Base-by-base conservation (phyloP, 768 basidiomycete genomes). In the Calocybe cyanea region DNA sequence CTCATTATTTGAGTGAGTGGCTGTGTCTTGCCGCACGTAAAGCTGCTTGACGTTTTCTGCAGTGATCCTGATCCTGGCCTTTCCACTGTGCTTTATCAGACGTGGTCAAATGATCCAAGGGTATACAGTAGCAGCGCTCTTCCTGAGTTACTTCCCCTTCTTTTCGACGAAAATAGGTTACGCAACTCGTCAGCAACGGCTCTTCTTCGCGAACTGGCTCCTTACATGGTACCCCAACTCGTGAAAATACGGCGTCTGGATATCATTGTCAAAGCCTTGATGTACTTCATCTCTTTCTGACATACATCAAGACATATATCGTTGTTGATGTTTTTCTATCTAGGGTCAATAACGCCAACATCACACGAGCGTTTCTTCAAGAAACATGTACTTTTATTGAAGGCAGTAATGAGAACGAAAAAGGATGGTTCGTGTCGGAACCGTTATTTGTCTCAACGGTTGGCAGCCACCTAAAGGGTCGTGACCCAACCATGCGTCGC, bases 31-130 rank as follows among this genome's bases (percentile, higher is more conserved):
- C 7, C n/a, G 15, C 33, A 23, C 25, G 5, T 33, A 11, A 30
- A 28, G 14, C 14, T 17, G n/a, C 17, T 18, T 35, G 7, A 14
- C 34, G 5, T 35, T 5, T 14, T 28, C 11, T 25, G n/a, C 31
- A 56, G 55, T 46, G 55, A 56, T 30, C 47, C 55, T 3, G 55
- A 56, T 44, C n/a, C 21, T 15, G 36, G 21, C 18, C 49, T 53
- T 18, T 53, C 55, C 21, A 41, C 41, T 13, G 32, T 38, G 9
- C 23, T 56, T 14, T 53, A 43, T 44, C 49, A 54, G 24, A 41
- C 53, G 9, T 48, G 50, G 32, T 28, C 38, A n/a, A 31, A 9
- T 19, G 53, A 55, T 32, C 34, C 55, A 4, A 41, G 49, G 18
- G 19, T 55, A 20, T 48, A 34, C 7, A 39, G 30, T 8, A 43